A percentile compares a stretch with the other conserved stretches of the same genome.
Conservation (phyloP, 2,329 filamentous ascomycete species). For the Diaporthe sp. region DNA sequence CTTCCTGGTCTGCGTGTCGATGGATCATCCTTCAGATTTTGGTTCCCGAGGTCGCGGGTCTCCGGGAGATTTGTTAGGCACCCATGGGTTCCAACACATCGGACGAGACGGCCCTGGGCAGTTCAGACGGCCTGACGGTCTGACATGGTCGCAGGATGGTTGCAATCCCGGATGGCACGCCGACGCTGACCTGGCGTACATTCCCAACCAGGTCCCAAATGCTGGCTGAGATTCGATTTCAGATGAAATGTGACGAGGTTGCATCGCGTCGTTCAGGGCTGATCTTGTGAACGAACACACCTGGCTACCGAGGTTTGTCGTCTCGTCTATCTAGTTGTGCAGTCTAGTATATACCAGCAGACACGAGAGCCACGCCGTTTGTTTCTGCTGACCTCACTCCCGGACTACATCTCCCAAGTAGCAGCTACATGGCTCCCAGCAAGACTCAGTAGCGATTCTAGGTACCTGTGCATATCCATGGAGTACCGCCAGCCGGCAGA, state of each 20-base stretch:
- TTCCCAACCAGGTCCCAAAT: neutral
- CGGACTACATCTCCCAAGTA: neutral
- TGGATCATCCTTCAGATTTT: constrained; percentile 12
- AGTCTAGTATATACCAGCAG: neutral
- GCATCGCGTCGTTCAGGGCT: constrained; percentile 6
- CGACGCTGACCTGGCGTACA: neutral
- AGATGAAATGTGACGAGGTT: constrained; percentile 28
- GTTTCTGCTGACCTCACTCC: neutral
- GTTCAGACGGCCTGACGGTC: neutral
- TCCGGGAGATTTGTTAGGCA: constrained; percentile 31
- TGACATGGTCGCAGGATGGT: neutral
- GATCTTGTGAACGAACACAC: constrained; percentile 8
- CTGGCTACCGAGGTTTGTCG: neutral
- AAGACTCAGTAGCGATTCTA: neutral
- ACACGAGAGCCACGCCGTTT: neutral
- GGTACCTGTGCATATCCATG: neutral
- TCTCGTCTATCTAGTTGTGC: neutral
- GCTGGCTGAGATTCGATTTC: neutral
- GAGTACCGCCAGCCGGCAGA: neutral
- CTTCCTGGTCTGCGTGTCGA: neutral
- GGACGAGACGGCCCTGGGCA: neutral
- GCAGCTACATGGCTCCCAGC: neutral
- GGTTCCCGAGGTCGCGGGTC: constrained; percentile 24
- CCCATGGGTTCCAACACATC: constrained; percentile 22
- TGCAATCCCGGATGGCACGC: constrained; percentile 23